A percentile compares a stretch with the other conserved stretches of the same genome.
These are phyloP conservation scores for Comarum palustre DNA, from an alignment of 306 rosid species.

Conservation along the genomic window DNA sequence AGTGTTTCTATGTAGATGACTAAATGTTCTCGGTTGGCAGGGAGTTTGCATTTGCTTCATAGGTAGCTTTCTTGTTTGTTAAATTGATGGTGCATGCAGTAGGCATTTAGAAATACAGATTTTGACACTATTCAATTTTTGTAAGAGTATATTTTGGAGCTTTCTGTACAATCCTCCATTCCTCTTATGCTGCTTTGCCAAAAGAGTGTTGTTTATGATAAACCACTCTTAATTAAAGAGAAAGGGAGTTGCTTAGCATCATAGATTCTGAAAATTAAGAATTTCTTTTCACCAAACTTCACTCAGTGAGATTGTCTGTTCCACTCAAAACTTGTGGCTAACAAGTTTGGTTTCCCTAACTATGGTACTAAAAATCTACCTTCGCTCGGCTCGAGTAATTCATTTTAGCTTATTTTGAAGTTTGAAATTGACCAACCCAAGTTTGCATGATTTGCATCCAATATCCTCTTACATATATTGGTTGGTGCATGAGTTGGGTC, in stretches of 20 bases:
- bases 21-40: not conserved
- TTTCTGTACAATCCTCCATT: too few relatives aligned
- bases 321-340: not conserved
- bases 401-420: too few relatives aligned
- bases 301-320: not conserved
- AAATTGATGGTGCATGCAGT: not conserved
- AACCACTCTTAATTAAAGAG: not conserved
- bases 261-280: not conserved
- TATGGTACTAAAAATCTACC: too few relatives aligned
- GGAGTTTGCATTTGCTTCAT: not conserved
- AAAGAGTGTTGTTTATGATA: not conserved
- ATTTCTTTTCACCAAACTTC: not conserved
- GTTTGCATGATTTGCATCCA: too few relatives aligned
- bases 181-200: not conserved
- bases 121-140: not conserved
- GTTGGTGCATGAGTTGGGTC: not conserved
- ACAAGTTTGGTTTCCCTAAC: not conserved
- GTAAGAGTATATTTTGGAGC: not conserved
- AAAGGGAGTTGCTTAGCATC: not conserved
- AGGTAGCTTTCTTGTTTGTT: not conserved
- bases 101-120: not conserved
- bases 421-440: too few relatives aligned
- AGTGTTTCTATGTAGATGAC: conserved; percentile 14
- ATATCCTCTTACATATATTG: too few relatives aligned
- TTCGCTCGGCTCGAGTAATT: too few relatives aligned